Base-by-base conservation (phyloP, 805 yeast species). In the Cephaloascus albidus region DNA sequence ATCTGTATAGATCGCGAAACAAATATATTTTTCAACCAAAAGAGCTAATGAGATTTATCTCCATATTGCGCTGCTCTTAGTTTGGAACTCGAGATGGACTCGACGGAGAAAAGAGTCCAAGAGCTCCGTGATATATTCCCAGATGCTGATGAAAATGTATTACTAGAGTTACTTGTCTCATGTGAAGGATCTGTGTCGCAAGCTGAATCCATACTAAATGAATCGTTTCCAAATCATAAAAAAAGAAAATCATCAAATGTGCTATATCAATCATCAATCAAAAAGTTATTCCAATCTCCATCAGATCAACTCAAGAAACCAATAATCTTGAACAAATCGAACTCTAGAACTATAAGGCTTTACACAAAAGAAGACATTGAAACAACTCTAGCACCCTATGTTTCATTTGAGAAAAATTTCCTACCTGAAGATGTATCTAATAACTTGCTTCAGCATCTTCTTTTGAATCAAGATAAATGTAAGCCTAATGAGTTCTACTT, bases 341-440 rank as follows among this genome's bases (percentile, higher is more conserved):
- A 14, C 52, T 43, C 44, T 16, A 52, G 50, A 40, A 55, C 68
- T 1, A 53, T 72, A 3, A 60, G 61, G 35, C 54, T 83, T 3
- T 65, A 71, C 43, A 64, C 76, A 1, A 74, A 76, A 19, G 68
- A 65, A 27, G 78, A 74, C 33, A 70, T 81, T 3, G 68, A 69
- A 43, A 38, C 57, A 18, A 48, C 64, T n/a, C 41, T 78, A 3
- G 40, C 45, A 18, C 77, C 80, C 1, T 77, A 76, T 44, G 67
- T 70, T 3, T 61, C 77, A 2, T 58, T 78, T 34, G 68, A 72
- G 40, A 60, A 57, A 35, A 63, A 73, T 44, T 75, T 79, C 33
- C 57, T 85, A 3, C 81, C 85, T 0, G 42, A 54, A 0, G 62
- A 66, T 0, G 42, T 74, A 6, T 76, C 86, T 0, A 64, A 72